phyloP scores from a whole-genome alignment of 2,329 filamentous ascomycete genomes.

The Catunica adiposa region DNA sequence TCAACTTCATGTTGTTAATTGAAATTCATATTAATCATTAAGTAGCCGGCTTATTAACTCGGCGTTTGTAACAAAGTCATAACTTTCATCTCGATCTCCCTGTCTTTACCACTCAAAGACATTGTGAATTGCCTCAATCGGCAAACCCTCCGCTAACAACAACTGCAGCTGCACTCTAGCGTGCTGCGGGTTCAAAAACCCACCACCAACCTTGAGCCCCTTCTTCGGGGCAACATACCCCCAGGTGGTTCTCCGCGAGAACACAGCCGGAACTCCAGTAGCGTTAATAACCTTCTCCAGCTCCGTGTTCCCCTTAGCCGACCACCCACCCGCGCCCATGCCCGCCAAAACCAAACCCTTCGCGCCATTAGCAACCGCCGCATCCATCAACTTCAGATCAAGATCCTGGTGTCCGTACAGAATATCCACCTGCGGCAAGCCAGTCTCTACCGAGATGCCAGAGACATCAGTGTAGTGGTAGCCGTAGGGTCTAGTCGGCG shows the following conservation, averaged over 20 bases:
- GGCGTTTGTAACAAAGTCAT: background rate
- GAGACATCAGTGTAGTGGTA: conserved; percentile 28
- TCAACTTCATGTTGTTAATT: background rate
- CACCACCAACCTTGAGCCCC: conserved; percentile 28
- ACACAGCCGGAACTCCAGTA: conserved; percentile 32
- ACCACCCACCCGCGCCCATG: conserved; percentile 37
- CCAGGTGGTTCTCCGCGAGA: conserved; percentile 33
- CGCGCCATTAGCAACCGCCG: conserved; percentile 33
- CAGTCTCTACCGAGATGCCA: conserved; percentile 17
- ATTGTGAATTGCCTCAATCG: conserved; percentile 6
- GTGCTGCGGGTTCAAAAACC: conserved; percentile 40
- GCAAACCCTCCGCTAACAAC: conserved; percentile 20
- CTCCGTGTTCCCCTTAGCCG: conserved; percentile 25
- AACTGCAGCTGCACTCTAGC: conserved; percentile 35
- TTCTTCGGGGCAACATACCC: conserved; percentile 30
- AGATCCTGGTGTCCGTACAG: conserved; percentile 39
- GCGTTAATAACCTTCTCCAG: conserved; percentile 24
- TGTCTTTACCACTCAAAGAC: conserved; percentile 10
- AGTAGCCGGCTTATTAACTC: background rate
- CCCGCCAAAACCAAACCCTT: conserved; percentile 39
- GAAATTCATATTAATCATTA: conserved; percentile 5
- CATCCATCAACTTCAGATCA: conserved; percentile 29
- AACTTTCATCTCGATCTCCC: background rate
- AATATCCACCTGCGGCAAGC: conserved; percentile 38
- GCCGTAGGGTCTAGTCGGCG: conserved; percentile 31